Percentiles rank a stretch among this genome's conserved stretches.
These are phyloP conservation scores for Capsicum rhomboideum DNA, from an alignment of 257 asterid species.

Conservation along the genomic window DNA sequence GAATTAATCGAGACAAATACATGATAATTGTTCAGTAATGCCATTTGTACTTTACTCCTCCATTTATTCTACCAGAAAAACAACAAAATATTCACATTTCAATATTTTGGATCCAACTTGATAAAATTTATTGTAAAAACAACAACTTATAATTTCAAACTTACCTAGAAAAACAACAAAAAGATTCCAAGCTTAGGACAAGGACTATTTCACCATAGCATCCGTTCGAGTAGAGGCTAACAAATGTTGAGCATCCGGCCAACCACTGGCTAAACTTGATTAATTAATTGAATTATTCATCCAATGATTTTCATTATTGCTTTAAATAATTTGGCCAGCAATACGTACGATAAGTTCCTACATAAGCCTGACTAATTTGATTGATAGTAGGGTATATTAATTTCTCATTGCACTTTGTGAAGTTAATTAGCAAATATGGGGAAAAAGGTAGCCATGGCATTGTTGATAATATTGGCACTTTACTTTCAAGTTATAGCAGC, in stretches of 20 bases:
- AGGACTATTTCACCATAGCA: neutral
- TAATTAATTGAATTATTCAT: neutral
- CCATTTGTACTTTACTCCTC: neutral
- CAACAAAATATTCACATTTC: neutral
- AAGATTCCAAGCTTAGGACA: neutral
- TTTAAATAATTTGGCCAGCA: too few relatives aligned
- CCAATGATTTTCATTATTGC: too few relatives aligned
- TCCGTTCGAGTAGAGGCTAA: neutral
- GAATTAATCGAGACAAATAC: neutral
- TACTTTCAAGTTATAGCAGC: neutral
- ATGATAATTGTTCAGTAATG: neutral
- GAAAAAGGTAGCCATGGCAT: neutral
- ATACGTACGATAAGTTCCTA: neutral
- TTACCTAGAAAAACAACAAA: too few relatives aligned
- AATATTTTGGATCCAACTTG: neutral
- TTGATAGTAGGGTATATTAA: neutral
- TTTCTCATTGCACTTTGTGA: neutral
- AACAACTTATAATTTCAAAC: neutral
- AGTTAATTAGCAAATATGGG: neutral
- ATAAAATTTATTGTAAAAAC: neutral
- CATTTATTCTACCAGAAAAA: neutral
- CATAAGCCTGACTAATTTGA: neutral
- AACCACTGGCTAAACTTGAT: neutral
- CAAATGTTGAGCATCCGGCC: neutral
- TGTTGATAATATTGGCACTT: neutral